Percentiles rank a stretch among this genome's conserved stretches.
These are phyloP conservation scores for Plasmodium vinckei DNA, from an alignment of 169 alveolate species.

Conservation along the genomic window DNA sequence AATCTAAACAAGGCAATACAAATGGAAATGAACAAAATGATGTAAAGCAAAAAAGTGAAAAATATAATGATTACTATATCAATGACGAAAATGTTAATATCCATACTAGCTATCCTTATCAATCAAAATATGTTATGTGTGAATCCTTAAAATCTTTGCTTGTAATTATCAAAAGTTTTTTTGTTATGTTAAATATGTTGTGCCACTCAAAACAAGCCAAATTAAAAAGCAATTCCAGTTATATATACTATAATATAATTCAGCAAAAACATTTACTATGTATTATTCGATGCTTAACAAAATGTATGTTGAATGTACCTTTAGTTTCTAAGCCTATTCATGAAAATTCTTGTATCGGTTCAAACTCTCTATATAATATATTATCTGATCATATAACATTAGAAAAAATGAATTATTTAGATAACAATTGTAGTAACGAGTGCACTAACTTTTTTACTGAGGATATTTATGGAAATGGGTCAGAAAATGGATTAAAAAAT, in stretches of 20 bases:
- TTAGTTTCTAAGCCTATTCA: slow-evolving; percentile 74
- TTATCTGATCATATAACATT: slow-evolving; percentile 54
- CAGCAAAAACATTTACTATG: slow-evolving; percentile 73
- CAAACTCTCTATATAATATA: slow-evolving; percentile 10
- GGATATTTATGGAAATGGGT: slow-evolving; percentile 3
- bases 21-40: background rate
- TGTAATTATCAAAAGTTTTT: slow-evolving; percentile 65
- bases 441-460: background rate
- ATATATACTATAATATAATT: slow-evolving; percentile 46
- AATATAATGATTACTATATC: slow-evolving; percentile 70
- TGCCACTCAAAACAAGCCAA: slow-evolving; percentile 51
- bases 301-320: slow-evolving; percentile 76
- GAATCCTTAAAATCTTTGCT: slow-evolving; percentile 69
- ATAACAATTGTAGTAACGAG: slow-evolving; percentile 7
- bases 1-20: background rate
- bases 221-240: slow-evolving; percentile 24
- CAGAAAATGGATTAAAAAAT: background rate
- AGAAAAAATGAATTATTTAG: slow-evolving; percentile 65
- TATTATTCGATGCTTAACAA: slow-evolving; percentile 70
- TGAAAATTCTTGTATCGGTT: slow-evolving; percentile 43
- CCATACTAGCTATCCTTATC: slow-evolving; percentile 52
- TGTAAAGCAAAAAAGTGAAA: background rate
- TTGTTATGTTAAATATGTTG: slow-evolving; percentile 44
- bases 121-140: slow-evolving; percentile 73
- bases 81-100: slow-evolving; percentile 41